Evolutionary conservation across 345 rosid species (phyloP).

Genomic region (Ailanthus altissimus): DNA sequence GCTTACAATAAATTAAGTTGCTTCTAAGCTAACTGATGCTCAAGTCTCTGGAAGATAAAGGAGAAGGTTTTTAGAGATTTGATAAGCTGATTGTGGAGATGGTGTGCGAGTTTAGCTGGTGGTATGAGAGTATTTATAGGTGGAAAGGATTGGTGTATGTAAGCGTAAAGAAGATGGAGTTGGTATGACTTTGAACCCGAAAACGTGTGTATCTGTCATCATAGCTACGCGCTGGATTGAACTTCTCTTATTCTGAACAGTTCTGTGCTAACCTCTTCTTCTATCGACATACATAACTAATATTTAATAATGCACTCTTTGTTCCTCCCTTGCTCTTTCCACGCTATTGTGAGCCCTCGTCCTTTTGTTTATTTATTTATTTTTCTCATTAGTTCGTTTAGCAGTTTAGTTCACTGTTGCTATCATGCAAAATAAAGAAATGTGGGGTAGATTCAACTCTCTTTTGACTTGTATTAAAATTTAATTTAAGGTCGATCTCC

Average conservation of each 20-base stretch:
- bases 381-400: neutral
- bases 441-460: neutral
- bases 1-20: neutral
- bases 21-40: neutral
- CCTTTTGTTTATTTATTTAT: neutral
- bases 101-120: neutral
- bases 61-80: neutral
- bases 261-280: neutral
- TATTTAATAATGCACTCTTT: neutral
- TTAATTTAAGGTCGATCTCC: neutral
- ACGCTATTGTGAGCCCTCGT: neutral
- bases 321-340: neutral
- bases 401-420: neutral
- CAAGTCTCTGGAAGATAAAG: neutral
- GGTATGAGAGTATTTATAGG: constrained; percentile 9
- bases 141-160: neutral
- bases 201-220: constrained; percentile 20
- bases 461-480: neutral
- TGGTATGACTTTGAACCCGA: constrained; percentile 17
- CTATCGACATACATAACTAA: neutral
- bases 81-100: neutral
- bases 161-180: constrained; percentile 6
- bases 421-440: neutral
- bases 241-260: constrained; percentile 13
- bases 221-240: neutral